Conservation (phyloP, 768 basidiomycete species). For the Tulasnella sp. region DNA sequence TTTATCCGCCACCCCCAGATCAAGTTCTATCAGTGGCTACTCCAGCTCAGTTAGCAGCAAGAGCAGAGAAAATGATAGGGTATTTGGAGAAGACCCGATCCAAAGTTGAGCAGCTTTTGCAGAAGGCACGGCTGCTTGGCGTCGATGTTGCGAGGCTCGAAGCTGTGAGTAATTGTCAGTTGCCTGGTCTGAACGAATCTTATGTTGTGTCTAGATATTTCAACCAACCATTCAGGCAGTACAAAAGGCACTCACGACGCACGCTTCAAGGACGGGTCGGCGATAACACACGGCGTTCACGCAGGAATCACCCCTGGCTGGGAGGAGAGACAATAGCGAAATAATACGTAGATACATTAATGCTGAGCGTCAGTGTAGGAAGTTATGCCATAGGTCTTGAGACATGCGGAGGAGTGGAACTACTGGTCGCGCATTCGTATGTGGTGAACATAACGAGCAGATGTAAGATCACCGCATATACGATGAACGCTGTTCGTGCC, state of each 20-base stretch:
- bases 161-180: slow-evolving; percentile 39
- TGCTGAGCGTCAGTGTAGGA: background rate
- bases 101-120: slow-evolving; percentile 69
- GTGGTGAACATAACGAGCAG: slow-evolving; percentile 66
- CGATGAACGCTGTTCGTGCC: slow-evolving; percentile 77
- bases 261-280: background rate
- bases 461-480: slow-evolving; percentile 73
- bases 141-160: slow-evolving; percentile 51
- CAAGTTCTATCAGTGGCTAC: slow-evolving; percentile 37
- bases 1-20: slow-evolving; percentile 61
- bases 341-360: slow-evolving; percentile 6
- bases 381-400: background rate
- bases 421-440: slow-evolving; percentile 43
- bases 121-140: slow-evolving; percentile 43
- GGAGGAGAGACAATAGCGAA: slow-evolving; percentile 7
- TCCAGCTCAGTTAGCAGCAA: slow-evolving; percentile 55
- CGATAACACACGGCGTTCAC: slow-evolving; percentile 1
- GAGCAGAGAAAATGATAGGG: slow-evolving; percentile 76
- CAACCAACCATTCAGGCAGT: slow-evolving; percentile 60
- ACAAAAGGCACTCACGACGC: slow-evolving; percentile 43
- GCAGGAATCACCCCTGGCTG: background rate
- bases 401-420: slow-evolving; percentile 3
- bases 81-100: slow-evolving; percentile 70
- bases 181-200: background rate
- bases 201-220: slow-evolving; percentile 44